phyloP scores from a whole-genome alignment of 352 stramenopile species.

The Pythium aphanidermatum region DNA sequence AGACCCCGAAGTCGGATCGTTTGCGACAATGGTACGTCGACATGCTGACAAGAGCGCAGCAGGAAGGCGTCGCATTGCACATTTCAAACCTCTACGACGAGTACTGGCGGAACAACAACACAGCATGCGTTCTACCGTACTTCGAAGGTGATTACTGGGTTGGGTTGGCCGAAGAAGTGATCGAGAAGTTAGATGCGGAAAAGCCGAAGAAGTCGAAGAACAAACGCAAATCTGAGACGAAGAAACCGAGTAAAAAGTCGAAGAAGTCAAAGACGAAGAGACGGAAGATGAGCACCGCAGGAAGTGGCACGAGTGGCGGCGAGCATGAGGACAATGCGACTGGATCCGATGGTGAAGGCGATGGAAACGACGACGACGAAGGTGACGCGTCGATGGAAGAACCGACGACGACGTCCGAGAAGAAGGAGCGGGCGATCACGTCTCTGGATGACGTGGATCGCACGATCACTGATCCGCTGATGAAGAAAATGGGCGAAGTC shows the following conservation, averaged over 20 bases:
- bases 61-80: constrained; percentile 89
- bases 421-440: constrained; percentile 23
- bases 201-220: constrained; percentile 76
- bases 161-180: constrained; percentile 80
- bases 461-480: constrained; percentile 68
- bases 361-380: constrained; percentile 32
- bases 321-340: constrained; percentile 21
- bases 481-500: constrained; percentile 82
- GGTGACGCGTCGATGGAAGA: constrained; percentile 12
- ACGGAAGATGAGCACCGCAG: constrained; percentile 17
- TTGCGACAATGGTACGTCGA: constrained; percentile 95
- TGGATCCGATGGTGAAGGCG: constrained; percentile 32
- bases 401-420: constrained; percentile 3
- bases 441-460: constrained; percentile 62
- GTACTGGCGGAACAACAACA: constrained; percentile 88
- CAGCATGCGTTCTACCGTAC: constrained; percentile 80
- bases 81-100: constrained; percentile 97
- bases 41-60: constrained; percentile 83
- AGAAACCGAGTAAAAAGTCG: constrained; percentile 68
- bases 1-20: constrained; percentile 98
- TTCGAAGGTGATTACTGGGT: constrained; percentile 89
- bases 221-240: constrained; percentile 68
- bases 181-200: constrained; percentile 84
- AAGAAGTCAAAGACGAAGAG: constrained; percentile 78
- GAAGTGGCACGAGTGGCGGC: constrained; percentile 1